phyloP scores from a whole-genome alignment of 257 asterid species.

The Solanum commersonii region DNA sequence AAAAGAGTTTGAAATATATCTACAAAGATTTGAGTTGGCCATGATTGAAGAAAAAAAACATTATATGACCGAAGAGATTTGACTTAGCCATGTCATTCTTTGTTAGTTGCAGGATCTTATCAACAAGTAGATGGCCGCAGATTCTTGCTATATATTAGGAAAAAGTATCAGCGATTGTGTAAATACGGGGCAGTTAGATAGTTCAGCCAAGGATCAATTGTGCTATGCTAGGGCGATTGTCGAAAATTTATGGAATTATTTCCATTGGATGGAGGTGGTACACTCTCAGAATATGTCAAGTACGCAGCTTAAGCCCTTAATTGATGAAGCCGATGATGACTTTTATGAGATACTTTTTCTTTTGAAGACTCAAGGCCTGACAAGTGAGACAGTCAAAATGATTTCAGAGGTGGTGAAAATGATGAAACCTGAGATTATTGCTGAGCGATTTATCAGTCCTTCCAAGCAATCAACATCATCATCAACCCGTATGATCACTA shows the following conservation, averaged over 20 bases:
- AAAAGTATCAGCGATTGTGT: rapidly evolving
- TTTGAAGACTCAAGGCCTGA: background rate
- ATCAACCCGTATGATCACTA: background rate
- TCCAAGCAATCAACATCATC: background rate
- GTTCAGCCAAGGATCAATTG: background rate
- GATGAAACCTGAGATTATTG: background rate
- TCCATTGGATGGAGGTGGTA: rapidly evolving
- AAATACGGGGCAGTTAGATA: background rate
- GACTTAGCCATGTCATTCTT: background rate
- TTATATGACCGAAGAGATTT: too few relatives aligned
- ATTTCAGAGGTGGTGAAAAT: background rate
- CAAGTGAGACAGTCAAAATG: background rate
- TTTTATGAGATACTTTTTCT: background rate
- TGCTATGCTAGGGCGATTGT: rapidly evolving
- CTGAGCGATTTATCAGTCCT: background rate
- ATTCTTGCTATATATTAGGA: rapidly evolving
- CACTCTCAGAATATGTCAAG: rapidly evolving
- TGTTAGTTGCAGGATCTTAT: background rate
- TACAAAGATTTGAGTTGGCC: too few relatives aligned
- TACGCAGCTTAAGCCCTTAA: background rate
- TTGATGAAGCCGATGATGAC: background rate
- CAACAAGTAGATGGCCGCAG: background rate
- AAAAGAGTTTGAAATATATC: too few relatives aligned
- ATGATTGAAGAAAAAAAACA: too few relatives aligned
- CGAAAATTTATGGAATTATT: background rate